Base-by-base conservation (phyloP, 2,329 filamentous ascomycete species). In the Xylariaceae sp. region DNA sequence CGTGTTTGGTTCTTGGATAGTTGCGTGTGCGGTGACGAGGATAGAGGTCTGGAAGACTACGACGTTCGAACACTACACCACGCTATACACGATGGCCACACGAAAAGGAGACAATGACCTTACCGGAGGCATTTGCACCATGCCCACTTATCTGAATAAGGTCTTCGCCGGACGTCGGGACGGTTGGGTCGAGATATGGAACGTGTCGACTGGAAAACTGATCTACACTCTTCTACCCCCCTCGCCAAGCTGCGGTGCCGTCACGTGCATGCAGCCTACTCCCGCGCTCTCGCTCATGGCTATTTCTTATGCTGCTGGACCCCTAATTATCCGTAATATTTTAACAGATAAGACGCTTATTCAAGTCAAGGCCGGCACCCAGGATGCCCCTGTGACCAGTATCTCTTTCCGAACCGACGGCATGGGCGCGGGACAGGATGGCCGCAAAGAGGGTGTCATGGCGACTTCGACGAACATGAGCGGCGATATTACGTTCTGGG, bases 101-200 rank as follows among this genome's bases (percentile, higher is more conserved):
- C 77, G 76, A 62, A 78, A 84, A 37, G 81, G 81, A 17, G 83
- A 84, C 57, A 87, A 86, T 66, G 78, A 87, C 65, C 85, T 97
- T 59, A 91, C 89, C 0, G 89, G 89, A 23, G 86, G 88, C 53
- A 82, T 96, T 66, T 88, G 86, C 71, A 95, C 85, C 68, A 91
- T 97, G 88, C 92, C 93, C 1, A 97, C 94, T 0, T 96, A 92
- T 73, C 76, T 99, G 61, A 99, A 99, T 80, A 99, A 99, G 75
- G 84, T 99, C 50, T 91, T 97, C 65, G 89, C 91, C 2, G 95
- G 91, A 8, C 87, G 91, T 68, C 84, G 83, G 64, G 92, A 99
- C 72, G 94, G 94, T 5, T 88, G 87, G 73, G 87, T 97, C 7
- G 94, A 99, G 71, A 96, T 99, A 54, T 99, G 94, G 93, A 99